phyloP scores from a whole-genome alignment of 2,329 filamentous ascomycete genomes.

The Fusarium floridanum region DNA sequence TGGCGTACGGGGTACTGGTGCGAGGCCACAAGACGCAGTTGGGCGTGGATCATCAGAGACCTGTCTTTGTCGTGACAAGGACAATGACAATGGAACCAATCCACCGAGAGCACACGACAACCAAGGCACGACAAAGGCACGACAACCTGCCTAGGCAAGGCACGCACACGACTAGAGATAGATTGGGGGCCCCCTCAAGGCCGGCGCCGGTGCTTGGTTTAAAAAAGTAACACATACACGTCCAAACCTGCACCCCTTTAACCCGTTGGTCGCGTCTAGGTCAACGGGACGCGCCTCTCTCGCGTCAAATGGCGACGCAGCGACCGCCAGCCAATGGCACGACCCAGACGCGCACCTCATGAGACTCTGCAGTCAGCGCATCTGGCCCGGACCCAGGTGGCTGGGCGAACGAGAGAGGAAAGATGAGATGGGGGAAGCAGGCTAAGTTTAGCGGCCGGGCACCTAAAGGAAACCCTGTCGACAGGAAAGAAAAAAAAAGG shows the following conservation, averaged over 20 bases:
- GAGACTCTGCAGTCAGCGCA: constrained; percentile 43
- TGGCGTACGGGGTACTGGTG: constrained; percentile 1
- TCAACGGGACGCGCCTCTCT: constrained; percentile 36
- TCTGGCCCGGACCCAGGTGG: constrained; percentile 37
- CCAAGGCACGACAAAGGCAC: constrained; percentile 15
- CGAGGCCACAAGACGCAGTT: constrained; percentile 1
- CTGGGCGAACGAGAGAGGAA: constrained; percentile 41
- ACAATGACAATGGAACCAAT: not conserved
- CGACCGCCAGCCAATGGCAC: constrained; percentile 32
- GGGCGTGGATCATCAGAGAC: constrained; percentile 24
- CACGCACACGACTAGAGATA: constrained; percentile 29
- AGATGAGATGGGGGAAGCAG: constrained; percentile 23
- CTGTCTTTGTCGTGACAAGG: constrained; percentile 22
- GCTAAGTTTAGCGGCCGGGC: constrained; percentile 42
- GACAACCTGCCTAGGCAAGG: constrained; percentile 21
- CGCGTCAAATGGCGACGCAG: constrained; percentile 43
- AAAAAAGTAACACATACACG: constrained; percentile 38
- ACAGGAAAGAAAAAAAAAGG: constrained; percentile 19
- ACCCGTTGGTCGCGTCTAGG: constrained; percentile 35
- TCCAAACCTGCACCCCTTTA: constrained; percentile 36
- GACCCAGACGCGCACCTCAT: constrained; percentile 40
- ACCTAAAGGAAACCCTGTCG: constrained; percentile 32
- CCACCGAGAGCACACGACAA: constrained; percentile 23
- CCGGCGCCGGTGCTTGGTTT: constrained; percentile 12
- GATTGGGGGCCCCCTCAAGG: constrained; percentile 20